Evolutionary conservation across 352 stramenopile species (phyloP), one percentile per base, ranked within the genome.

Genomic region (Phytophthora pinifolia): DNA sequence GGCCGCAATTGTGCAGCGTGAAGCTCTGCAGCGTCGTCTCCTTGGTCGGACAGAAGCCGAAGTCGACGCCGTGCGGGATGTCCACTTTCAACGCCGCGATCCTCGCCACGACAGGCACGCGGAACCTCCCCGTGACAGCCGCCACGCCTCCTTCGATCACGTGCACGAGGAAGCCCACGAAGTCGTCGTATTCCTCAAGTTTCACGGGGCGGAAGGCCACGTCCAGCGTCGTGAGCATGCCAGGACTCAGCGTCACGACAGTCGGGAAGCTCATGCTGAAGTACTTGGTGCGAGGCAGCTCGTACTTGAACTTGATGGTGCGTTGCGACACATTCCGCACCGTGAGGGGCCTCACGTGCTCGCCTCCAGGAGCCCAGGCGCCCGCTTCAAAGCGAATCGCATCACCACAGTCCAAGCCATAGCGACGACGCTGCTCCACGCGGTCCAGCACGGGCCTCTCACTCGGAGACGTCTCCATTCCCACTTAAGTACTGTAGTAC

Each of bases 211-310:
- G 81, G 58, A 98, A 98, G 3, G 87, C 79, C 27, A 98, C 84
- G 52, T 97, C 84, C 8, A 98, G 66, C 30, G 79, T 72, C 27
- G 82, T 83, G 33, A 76, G 67, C 72, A 95, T 97, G 36, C 90
- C 92, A 3, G 89, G 89, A 43, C 79, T 96, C 17, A 98, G 80
- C 17, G 76, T 93, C 29, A 92, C 88, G 15, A 93, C 59, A 18
- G 89, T 86, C 15, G 94, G 92, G 67, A 97, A 98, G 44, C 92
- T 83, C 83, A 98, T 94, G 47, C 84, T 97, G 49, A 98, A 98
- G 66, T 95, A 97, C 60, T 96, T 94, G 48, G 91, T 96, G 46
- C 67, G 82, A 15, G 91, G 93, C 18, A 98, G 76, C 54, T 92
- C 80, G 67, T 97, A 97, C 66, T 97, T 97, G 65, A 97, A 95